These are phyloP conservation scores for Parasarocladium wereldwijsianum DNA, from an alignment of 2,329 filamentous ascomycete species.

Conservation along the genomic window DNA sequence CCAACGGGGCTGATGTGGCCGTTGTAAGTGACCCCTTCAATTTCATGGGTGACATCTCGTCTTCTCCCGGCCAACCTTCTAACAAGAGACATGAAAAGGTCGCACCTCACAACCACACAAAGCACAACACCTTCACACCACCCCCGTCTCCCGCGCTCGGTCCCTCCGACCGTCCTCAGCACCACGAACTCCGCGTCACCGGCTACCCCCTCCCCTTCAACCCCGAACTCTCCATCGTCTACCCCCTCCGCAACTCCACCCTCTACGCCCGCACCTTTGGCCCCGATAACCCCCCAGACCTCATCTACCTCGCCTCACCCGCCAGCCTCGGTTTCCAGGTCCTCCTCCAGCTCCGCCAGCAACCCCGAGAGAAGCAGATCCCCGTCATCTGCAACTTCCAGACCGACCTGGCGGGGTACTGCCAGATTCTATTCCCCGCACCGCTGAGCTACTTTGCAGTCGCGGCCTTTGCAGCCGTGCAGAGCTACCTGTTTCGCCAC, in stretches of 20 bases:
- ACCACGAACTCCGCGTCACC: conserved; percentile 40
- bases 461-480: conserved; percentile 45
- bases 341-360: conserved; percentile 51
- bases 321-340: conserved; percentile 58
- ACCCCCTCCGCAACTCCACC: conserved; percentile 49
- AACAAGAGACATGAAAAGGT: too few species aligned
- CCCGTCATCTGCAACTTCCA: conserved; percentile 56
- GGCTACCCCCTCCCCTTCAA: conserved; percentile 58
- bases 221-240: conserved; percentile 54
- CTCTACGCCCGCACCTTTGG: conserved; percentile 47
- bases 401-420: conserved; percentile 56
- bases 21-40: too few species aligned
- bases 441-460: conserved; percentile 47
- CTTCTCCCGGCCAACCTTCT: too few species aligned
- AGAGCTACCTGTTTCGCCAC: conserved; percentile 52
- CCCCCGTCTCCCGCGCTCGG: conserved; percentile 18
- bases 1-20: conserved; percentile 48
- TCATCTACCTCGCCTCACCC: conserved; percentile 56
- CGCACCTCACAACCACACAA: conserved; percentile 43
- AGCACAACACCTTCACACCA: conserved; percentile 38
- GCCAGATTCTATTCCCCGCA: conserved; percentile 51
- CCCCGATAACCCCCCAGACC: conserved; percentile 34
- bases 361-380: conserved; percentile 36
- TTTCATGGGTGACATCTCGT: too few species aligned
- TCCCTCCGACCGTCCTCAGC: conserved; percentile 7